Evolutionary conservation across 2,329 filamentous ascomycete species (phyloP), one percentile per base, ranked within the genome.

Genomic region (Lachnellula occidentalis): DNA sequence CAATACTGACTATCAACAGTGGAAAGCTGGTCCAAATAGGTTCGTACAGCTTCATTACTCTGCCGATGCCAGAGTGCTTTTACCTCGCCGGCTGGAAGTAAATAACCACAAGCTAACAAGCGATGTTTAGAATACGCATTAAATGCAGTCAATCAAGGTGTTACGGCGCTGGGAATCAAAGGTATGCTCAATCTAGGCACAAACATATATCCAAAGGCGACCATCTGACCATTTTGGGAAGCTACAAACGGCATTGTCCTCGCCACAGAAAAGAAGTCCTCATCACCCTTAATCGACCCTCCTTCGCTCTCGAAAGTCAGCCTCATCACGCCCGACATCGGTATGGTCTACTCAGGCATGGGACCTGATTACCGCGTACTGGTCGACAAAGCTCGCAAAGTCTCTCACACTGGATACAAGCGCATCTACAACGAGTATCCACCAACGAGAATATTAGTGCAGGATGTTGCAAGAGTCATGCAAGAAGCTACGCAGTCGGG

Each of bases 341-440:
- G 94, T 73, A 96, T 97, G 90, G 94, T 99, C 68, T 99, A 99
- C 78, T 92, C 91, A 50, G 94, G 94, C 71, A 99, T 99, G 94
- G 92, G 94, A 31, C 94, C 94, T 57, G 94, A 99, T 75, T 99
- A 97, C 78, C 86, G 94, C 73, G 90, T 99, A 55, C 82, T 99
- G 52, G 94, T 97, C 66, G 94, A 99, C 79, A 92, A 92, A 74
- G 94, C 94, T 66, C 91, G 94, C 71, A 99, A 97, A 76, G 94
- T 96, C 64, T 96, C 92, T 54, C 94, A 99, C 77, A 95, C 94
- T 47, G 88, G 86, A 73, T 99, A 99, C 85, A 99, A 99, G 84
- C 90, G 94, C 74, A 92, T 99, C 78, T 99, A 99, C 81, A 99
- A 99, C 77, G 94, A 99, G 78, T 99, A 99, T 78, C 94, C 94